Conservation (phyloP, 1,284 basidiomycete genomes). For the Ustilago trichophora region DNA sequence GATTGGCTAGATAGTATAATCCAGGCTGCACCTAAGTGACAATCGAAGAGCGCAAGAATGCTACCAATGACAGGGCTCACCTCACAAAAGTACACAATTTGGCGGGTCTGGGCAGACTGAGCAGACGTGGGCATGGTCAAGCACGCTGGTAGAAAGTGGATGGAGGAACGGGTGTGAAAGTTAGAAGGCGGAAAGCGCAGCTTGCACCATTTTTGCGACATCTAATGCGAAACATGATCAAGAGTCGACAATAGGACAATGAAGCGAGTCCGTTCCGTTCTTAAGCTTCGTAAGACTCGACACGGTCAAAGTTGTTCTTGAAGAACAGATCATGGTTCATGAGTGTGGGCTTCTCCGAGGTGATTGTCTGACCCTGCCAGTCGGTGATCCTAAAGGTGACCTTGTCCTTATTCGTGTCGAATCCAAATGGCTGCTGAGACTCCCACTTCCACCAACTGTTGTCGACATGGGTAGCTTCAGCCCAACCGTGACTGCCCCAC, state of each 20-base stretch:
- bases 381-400: constrained; percentile 36
- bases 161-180: too few species aligned
- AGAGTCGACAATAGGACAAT: neutral
- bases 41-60: too few species aligned
- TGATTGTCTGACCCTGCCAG: constrained; percentile 45
- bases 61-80: too few species aligned
- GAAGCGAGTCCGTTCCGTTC: neutral
- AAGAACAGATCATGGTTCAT: constrained; percentile 25
- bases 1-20: too few species aligned
- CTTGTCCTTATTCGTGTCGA: neutral
- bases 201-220: too few species aligned
- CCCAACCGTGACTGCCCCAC: constrained; percentile 3
- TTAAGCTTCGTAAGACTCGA: neutral
- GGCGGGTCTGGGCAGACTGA: too few species aligned
- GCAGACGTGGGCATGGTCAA: too few species aligned
- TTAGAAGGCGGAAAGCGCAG: too few species aligned
- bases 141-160: too few species aligned
- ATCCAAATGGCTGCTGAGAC: neutral
- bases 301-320: constrained; percentile 31
- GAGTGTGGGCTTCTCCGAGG: constrained; percentile 15
- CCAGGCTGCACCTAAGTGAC: too few species aligned
- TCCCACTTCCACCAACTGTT: constrained; percentile 29
- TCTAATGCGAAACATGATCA: too few species aligned
- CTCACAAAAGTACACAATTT: too few species aligned
- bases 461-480: constrained; percentile 12